Evolutionary conservation across 495 filamentous ascomycete genomes (phyloP).

Genomic region (Trichoderma orchidacearum): DNA sequence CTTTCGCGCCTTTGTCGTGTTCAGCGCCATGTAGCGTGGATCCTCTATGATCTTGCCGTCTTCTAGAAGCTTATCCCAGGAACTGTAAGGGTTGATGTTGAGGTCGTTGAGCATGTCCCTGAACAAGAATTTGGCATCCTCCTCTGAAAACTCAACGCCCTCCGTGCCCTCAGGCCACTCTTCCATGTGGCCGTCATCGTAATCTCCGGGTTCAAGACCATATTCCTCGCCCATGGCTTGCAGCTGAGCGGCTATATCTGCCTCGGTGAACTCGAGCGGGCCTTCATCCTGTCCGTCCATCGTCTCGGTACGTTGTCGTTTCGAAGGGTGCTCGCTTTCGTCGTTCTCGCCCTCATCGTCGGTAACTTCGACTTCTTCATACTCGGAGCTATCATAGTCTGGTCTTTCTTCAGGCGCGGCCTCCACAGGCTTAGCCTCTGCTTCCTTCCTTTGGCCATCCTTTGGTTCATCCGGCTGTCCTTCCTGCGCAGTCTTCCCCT

Average conservation of each 20-base stretch:
- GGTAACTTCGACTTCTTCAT: slow-evolving; percentile 67
- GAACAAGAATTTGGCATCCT: slow-evolving; percentile 61
- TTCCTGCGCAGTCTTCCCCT: slow-evolving; percentile 27
- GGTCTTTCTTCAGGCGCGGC: background rate
- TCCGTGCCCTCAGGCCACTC: slow-evolving; percentile 61
- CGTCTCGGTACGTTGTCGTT: slow-evolving; percentile 51
- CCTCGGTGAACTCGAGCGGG: slow-evolving; percentile 83
- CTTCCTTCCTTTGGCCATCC: background rate
- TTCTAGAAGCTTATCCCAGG: slow-evolving; percentile 79
- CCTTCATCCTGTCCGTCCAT: slow-evolving; percentile 31
- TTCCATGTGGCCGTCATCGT: slow-evolving; percentile 48
- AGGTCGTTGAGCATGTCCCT: slow-evolving; percentile 75
- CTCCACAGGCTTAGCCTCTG: slow-evolving; percentile 1
- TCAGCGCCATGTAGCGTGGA: slow-evolving; percentile 67
- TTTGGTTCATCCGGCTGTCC: slow-evolving; percentile 2
- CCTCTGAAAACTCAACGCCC: slow-evolving; percentile 49
- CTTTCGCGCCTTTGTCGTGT: slow-evolving; percentile 66
- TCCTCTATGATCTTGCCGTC: slow-evolving; percentile 77
- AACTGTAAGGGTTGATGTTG: slow-evolving; percentile 72
- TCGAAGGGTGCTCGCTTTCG: slow-evolving; percentile 39
- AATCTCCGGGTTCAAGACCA: slow-evolving; percentile 44
- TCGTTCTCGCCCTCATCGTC: slow-evolving; percentile 44
- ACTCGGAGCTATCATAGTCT: slow-evolving; percentile 32
- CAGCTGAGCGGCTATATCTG: slow-evolving; percentile 87
- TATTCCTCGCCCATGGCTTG: slow-evolving; percentile 76